Evolutionary conservation across 495 filamentous ascomycete genomes (phyloP).

Genomic region (Penicillium simplicissimum): DNA sequence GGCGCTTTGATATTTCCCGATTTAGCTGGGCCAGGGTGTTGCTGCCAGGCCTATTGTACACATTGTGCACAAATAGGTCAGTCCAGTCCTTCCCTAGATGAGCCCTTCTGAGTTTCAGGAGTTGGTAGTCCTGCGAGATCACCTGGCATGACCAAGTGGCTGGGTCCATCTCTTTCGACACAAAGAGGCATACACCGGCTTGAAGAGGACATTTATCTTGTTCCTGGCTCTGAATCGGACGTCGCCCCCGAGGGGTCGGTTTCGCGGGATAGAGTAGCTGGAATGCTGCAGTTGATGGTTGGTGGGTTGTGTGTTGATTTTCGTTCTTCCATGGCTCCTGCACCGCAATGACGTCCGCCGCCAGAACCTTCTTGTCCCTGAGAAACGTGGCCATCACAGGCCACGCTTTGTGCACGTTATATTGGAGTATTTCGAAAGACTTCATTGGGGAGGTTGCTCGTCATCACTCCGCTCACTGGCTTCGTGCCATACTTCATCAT

Average conservation of each 20-base stretch:
- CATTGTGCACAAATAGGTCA: conserved; percentile 15
- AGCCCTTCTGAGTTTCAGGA: conserved; percentile 5
- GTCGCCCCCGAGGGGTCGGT: neutral
- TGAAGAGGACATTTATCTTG: too few species aligned
- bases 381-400: conserved; percentile 12
- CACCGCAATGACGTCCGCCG: neutral
- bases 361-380: conserved; percentile 5
- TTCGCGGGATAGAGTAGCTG: conserved; percentile 7
- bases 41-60: conserved; percentile 14
- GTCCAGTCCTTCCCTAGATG: conserved; percentile 2
- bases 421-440: conserved; percentile 1
- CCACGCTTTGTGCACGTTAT: conserved; percentile 14
- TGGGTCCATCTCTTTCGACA: conserved; percentile 12
- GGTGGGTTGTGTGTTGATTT: conserved; percentile 1
- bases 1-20: conserved; percentile 7
- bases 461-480: neutral
- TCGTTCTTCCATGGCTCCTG: conserved; percentile 11
- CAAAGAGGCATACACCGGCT: conserved; percentile 4
- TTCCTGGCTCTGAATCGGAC: too few species aligned
- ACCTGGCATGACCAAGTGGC: conserved; percentile 6
- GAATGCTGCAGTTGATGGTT: conserved; percentile 3
- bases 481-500: neutral
- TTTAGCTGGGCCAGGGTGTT: neutral
- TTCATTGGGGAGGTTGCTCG: neutral
- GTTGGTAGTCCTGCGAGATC: conserved; percentile 5